Percentiles rank a stretch among this genome's conserved stretches.
Conservation (phyloP, 306 rosid species). For the Elaeagnus macrophylla region DNA sequence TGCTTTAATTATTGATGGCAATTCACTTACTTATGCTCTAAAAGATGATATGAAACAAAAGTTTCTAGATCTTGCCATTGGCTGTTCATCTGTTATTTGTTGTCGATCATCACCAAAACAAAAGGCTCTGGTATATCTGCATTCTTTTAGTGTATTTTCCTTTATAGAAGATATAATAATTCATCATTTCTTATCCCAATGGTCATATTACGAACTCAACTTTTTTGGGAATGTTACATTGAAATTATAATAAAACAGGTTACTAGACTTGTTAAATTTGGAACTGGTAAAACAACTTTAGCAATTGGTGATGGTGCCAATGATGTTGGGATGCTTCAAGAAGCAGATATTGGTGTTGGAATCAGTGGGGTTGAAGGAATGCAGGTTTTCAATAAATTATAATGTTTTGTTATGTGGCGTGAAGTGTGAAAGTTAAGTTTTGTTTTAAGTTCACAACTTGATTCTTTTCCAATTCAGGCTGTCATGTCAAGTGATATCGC, state of each 20-base stretch:
- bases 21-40: conserved; percentile 80
- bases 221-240: too few species aligned
- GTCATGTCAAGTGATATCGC: conserved; percentile 98
- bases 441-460: neutral
- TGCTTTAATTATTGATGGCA: conserved; percentile 93
- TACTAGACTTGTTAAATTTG: too few species aligned
- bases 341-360: too few species aligned
- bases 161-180: too few species aligned
- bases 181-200: too few species aligned
- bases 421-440: neutral
- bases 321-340: too few species aligned
- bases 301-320: too few species aligned
- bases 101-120: conserved; percentile 98
- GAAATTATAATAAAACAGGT: too few species aligned
- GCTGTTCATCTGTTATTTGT: conserved; percentile 94
- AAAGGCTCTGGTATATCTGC: conserved; percentile 70
- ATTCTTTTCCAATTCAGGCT: conserved; percentile 43
- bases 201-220: too few species aligned
- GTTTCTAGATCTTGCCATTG: conserved; percentile 74
- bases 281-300: too few species aligned
- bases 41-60: conserved; percentile 52
- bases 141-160: too few species aligned
- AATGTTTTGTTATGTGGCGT: neutral
- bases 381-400: conserved; percentile 57
- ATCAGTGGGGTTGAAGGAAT: conserved; percentile 85